phyloP scores from a whole-genome alignment of 1,284 basidiomycete genomes.

The Ceraceosorus guamensis region DNA sequence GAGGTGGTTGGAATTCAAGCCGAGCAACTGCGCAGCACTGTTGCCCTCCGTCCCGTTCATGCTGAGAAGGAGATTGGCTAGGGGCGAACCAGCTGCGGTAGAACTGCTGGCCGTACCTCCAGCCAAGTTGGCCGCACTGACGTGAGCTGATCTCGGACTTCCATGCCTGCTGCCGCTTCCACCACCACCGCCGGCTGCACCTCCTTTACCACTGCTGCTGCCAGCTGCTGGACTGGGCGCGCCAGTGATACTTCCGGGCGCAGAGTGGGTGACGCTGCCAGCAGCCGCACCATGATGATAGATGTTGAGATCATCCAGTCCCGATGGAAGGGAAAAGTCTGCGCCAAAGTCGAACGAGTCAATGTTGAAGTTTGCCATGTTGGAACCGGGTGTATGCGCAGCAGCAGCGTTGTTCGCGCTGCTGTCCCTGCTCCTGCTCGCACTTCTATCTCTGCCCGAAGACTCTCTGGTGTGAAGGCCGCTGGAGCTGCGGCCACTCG shows the following conservation, averaged over 20 bases:
- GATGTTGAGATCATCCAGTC: conserved; percentile 27
- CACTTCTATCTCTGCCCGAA: background rate
- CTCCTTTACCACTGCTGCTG: background rate
- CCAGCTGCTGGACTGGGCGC: background rate
- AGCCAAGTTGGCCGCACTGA: background rate
- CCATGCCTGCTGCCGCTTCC: conserved; percentile 4
- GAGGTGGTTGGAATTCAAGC: too few species aligned
- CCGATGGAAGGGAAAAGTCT: conserved; percentile 18
- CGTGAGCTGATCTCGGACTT: conserved; percentile 4
- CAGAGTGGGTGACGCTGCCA: conserved; percentile 14
- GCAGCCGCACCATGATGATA: conserved; percentile 7
- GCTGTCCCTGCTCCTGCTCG: background rate
- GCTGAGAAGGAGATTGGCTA: background rate
- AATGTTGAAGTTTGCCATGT: conserved; percentile 20
- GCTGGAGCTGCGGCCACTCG: background rate
- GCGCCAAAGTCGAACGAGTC: conserved; percentile 36
- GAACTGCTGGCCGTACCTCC: background rate
- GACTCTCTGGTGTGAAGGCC: background rate
- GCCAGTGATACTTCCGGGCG: background rate
- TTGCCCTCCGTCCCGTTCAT: too few species aligned
- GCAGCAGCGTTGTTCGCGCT: background rate
- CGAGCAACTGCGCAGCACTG: too few species aligned
- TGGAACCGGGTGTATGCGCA: background rate
- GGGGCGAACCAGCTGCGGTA: background rate
- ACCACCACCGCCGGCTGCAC: too few species aligned